A percentile compares a stretch with the other conserved stretches of the same genome.
phyloP scores from a whole-genome alignment of 148 eudicot genomes.

The Vaccinium vitisidaea region DNA sequence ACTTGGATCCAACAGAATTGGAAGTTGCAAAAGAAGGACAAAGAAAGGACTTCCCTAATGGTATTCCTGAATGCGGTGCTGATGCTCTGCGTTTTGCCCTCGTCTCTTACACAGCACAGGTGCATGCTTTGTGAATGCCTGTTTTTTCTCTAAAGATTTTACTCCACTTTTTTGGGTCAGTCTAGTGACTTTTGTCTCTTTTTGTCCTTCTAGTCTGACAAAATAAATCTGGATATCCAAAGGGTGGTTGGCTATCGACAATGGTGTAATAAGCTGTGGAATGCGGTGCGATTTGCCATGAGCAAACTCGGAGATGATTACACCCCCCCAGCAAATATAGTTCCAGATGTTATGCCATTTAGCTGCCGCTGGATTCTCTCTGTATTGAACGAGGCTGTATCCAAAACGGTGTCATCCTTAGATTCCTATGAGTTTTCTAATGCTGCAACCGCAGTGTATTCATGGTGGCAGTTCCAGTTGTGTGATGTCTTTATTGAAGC shows the following conservation, averaged over 20 bases:
- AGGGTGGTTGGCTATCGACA: constrained; percentile 93
- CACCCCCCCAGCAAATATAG: constrained; percentile 58
- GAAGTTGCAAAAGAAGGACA: constrained; percentile 79
- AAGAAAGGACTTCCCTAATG: constrained; percentile 78
- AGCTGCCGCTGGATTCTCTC: constrained; percentile 95
- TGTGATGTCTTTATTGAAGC: constrained; percentile 91
- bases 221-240: constrained; percentile 87
- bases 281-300: constrained; percentile 90
- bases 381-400: constrained; percentile 71
- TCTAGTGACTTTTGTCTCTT: constrained; percentile 15
- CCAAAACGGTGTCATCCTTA: constrained; percentile 62
- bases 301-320: constrained; percentile 80
- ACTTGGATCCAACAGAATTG: constrained; percentile 67
- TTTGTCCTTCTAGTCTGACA: constrained; percentile 67
- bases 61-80: constrained; percentile 94
- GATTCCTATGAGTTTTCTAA: constrained; percentile 80
- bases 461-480: constrained; percentile 92
- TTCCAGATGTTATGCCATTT: constrained; percentile 59
- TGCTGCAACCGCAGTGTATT: constrained; percentile 85
- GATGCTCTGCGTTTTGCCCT: constrained; percentile 98
- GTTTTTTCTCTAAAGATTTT: background rate
- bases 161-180: background rate
- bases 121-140: constrained; percentile 20
- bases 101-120: constrained; percentile 97
- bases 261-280: constrained; percentile 98